Conservation (phyloP, 2,329 filamentous ascomycete genomes). For the Botrytis squamosa region DNA sequence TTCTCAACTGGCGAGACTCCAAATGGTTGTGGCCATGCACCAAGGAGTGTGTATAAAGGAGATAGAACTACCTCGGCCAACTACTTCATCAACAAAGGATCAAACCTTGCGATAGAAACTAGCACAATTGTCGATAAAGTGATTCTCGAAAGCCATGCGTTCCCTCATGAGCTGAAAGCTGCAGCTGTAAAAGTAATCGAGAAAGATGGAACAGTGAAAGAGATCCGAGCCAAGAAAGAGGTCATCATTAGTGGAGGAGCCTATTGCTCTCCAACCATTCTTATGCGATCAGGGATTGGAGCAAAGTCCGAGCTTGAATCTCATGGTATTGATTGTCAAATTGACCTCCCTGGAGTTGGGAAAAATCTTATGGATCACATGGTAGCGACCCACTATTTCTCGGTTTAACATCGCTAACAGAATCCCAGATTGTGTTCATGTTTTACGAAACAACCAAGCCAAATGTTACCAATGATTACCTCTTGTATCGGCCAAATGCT, state of each 20-base stretch:
- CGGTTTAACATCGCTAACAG: conserved; percentile 10
- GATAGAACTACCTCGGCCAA: conserved; percentile 54
- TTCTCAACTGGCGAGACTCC: conserved; percentile 53
- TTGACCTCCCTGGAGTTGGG: conserved; percentile 62
- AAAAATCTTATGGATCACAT: conserved; percentile 59
- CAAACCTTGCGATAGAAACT: conserved; percentile 44
- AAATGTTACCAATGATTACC: conserved; percentile 54
- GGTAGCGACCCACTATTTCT: conserved; percentile 34
- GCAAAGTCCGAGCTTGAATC: conserved; percentile 42
- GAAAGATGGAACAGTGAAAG: conserved; percentile 42
- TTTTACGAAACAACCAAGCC: conserved; percentile 58
- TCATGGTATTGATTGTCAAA: conserved; percentile 51
- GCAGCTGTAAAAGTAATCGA: conserved; percentile 47
- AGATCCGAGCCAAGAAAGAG: conserved; percentile 46
- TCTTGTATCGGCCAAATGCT: conserved; percentile 55
- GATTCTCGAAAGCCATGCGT: conserved; percentile 43
- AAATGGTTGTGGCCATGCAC: conserved; percentile 55
- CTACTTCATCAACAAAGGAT: conserved; percentile 46
- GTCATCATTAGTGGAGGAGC: conserved; percentile 50
- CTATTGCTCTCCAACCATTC: conserved; percentile 48
- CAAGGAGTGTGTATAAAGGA: conserved; percentile 53
- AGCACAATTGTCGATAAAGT: conserved; percentile 54
- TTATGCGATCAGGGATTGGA: conserved; percentile 49
- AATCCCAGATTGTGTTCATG: conserved; percentile 52
- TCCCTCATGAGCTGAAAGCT: conserved; percentile 43